Conservation (phyloP, 2,329 filamentous ascomycete genomes). For the Sporothrix humicola region DNA sequence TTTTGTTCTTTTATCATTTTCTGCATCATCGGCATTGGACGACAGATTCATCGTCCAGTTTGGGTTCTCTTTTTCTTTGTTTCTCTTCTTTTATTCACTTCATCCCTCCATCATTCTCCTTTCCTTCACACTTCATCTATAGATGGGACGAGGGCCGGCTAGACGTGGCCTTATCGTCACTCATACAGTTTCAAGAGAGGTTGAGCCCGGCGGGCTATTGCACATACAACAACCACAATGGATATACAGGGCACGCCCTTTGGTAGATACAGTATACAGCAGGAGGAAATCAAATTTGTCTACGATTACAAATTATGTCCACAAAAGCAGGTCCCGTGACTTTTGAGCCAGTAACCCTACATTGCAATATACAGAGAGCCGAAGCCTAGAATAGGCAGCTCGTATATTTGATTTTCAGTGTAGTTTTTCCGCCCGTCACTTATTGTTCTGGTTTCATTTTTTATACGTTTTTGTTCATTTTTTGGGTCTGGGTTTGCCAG, state of each 20-base stretch:
- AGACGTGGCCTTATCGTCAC: neutral
- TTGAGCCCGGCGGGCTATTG: neutral
- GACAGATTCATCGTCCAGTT: neutral
- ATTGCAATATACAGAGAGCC: neutral
- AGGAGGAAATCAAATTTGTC: neutral
- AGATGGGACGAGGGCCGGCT: conserved; percentile 7
- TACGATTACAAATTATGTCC: neutral
- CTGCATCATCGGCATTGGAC: conserved; percentile 1
- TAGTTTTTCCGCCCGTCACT: too few species aligned
- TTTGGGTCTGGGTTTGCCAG: conserved; percentile 24
- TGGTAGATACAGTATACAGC: neutral
- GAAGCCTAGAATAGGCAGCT: neutral
- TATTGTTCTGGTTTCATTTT: neutral
- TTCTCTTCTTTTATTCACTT: neutral
- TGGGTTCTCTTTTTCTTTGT: neutral
- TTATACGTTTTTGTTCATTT: conserved; percentile 11
- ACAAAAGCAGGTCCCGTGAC: too few species aligned
- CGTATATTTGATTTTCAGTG: neutral
- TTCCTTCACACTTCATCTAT: conserved; percentile 6
- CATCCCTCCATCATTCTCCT: conserved; percentile 17
- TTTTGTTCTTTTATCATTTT: neutral
- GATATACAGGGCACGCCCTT: neutral
- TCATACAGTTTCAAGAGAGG: conserved; percentile 13
- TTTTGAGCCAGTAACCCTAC: neutral
- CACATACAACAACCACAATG: conserved; percentile 9